phyloP scores from a whole-genome alignment of 768 basidiomycete species.

The Lactarius trivialis region DNA sequence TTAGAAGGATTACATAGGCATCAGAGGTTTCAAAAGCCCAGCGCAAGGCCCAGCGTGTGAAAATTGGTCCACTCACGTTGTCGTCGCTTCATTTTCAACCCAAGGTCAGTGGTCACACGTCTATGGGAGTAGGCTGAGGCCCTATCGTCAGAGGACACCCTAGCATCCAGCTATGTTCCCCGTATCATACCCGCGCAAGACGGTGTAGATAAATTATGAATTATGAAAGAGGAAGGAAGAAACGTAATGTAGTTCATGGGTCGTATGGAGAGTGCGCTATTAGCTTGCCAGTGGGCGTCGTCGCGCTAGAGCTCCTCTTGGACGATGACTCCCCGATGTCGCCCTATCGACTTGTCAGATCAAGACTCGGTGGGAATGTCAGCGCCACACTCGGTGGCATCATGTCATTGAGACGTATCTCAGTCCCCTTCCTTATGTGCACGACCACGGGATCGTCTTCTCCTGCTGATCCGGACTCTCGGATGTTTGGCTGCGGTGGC shows the following conservation, averaged over 20 bases:
- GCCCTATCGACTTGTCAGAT: not conserved
- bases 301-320: not conserved
- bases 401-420: not conserved
- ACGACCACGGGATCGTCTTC: not conserved
- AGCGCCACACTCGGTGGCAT: not conserved
- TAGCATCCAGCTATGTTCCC: not conserved
- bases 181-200: not conserved
- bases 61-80: not conserved
- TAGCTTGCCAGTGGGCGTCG: not conserved
- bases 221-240: not conserved
- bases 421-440: conserved; percentile 3
- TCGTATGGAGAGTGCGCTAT: not conserved
- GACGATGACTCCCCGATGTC: not conserved
- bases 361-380: not conserved
- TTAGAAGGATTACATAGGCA: too few species aligned
- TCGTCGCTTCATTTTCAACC: not conserved
- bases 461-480: not conserved
- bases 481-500: not conserved
- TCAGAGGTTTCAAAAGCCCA: too few species aligned
- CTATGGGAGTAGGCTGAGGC: not conserved
- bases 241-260: not conserved
- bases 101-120: not conserved
- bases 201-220: not conserved
- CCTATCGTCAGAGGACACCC: not conserved
- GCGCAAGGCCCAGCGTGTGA: not conserved